These are phyloP conservation scores for Claviceps pusilla DNA, from an alignment of 2,329 filamentous ascomycete species.

Conservation along the genomic window DNA sequence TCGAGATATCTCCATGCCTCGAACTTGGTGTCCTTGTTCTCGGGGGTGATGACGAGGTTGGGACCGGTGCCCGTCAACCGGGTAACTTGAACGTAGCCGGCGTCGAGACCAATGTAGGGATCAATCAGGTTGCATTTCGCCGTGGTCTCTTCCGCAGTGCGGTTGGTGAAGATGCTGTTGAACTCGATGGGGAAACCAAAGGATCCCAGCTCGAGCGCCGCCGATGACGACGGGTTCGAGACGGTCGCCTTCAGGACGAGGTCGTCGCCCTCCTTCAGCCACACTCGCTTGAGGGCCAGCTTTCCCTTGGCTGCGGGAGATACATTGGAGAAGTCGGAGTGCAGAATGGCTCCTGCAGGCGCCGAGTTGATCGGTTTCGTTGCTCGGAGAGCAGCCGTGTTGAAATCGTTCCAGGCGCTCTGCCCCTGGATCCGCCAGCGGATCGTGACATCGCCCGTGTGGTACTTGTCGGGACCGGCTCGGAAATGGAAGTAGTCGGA, in stretches of 20 bases:
- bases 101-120: slow-evolving; percentile 45
- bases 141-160: slow-evolving; percentile 32
- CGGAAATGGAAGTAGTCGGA: slow-evolving; percentile 32
- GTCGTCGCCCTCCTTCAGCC: slow-evolving; percentile 33
- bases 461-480: slow-evolving; percentile 37
- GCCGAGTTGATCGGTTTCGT: background rate
- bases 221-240: slow-evolving; percentile 23
- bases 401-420: slow-evolving; percentile 28
- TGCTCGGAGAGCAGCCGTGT: slow-evolving; percentile 24
- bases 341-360: slow-evolving; percentile 26
- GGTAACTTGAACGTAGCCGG: slow-evolving; percentile 39
- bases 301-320: background rate
- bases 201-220: slow-evolving; percentile 38
- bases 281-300: slow-evolving; percentile 34
- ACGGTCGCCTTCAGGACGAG: slow-evolving; percentile 24
- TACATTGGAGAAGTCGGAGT: slow-evolving; percentile 13
- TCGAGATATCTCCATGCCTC: slow-evolving; percentile 40
- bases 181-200: slow-evolving; percentile 45
- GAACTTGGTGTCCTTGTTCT: slow-evolving; percentile 25
- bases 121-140: slow-evolving; percentile 39
- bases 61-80: slow-evolving; percentile 37
- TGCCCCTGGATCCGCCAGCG: slow-evolving; percentile 31
- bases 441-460: slow-evolving; percentile 42
- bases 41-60: slow-evolving; percentile 38
- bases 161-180: slow-evolving; percentile 45